A percentile compares a stretch with the other conserved stretches of the same genome.
Evolutionary conservation across 192 early-diverging fungal genomes (phyloP).

Genomic region (Coemansia sp.): DNA sequence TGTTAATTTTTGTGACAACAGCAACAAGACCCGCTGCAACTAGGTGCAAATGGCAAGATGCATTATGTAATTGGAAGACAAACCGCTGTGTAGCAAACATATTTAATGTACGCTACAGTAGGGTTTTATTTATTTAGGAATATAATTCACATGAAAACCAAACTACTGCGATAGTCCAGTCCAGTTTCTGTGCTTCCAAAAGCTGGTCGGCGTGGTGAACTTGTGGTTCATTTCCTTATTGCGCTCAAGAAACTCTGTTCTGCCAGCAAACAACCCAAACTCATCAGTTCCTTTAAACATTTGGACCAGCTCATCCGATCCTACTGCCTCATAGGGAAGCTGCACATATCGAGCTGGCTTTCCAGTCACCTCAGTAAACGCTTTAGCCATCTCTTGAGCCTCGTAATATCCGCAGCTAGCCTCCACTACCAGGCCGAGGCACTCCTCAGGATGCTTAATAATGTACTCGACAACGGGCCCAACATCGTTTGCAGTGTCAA

Average conservation of each 20-base stretch:
- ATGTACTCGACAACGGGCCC: conserved; percentile 36
- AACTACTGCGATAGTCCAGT: conserved; percentile 53
- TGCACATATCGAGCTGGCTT: conserved; percentile 31
- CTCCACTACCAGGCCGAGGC: conserved; percentile 8
- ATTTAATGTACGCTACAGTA: too few species aligned
- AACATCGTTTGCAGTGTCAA: conserved; percentile 33
- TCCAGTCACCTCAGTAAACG: conserved; percentile 39
- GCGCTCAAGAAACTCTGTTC: conserved; percentile 18
- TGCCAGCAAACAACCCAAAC: conserved; percentile 23
- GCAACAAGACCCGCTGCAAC: too few species aligned
- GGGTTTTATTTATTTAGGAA: not conserved
- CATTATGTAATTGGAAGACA: too few species aligned
- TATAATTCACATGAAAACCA: not conserved
- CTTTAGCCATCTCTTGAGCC: conserved; percentile 34
- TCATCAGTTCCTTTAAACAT: conserved; percentile 32
- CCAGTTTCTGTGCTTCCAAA: conserved; percentile 38
- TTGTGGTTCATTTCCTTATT: conserved; percentile 21
- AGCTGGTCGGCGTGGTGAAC: conserved; percentile 25
- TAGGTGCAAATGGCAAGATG: too few species aligned
- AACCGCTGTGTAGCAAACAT: too few species aligned
- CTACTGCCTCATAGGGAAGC: conserved; percentile 16
- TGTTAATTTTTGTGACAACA: too few species aligned
- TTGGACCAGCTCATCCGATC: conserved; percentile 13
- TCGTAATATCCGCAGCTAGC: conserved; percentile 35
- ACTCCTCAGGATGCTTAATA: conserved; percentile 32